Base-by-base conservation (phyloP, 345 rosid genomes). In the Noccaea caerulescens region DNA sequence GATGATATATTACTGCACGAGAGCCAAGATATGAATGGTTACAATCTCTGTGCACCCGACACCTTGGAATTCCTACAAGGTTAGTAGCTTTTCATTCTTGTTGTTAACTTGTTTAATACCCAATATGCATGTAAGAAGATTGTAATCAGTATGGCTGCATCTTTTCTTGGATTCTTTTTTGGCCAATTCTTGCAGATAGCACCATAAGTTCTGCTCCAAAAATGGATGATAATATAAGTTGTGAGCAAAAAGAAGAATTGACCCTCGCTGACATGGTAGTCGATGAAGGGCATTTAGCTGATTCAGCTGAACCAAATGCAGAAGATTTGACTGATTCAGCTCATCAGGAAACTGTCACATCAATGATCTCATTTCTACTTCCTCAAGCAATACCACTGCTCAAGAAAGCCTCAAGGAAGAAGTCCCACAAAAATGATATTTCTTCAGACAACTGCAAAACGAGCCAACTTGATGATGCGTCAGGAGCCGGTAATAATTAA, bases 331-430 rank as follows among this genome's bases (percentile, higher is more conserved):
- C 60, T 60, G 68, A 85, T 76, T 83, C 85, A 59, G 81, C 80
- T 52, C 86, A 82, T 72, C 84, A 83, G 69, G 97, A 79, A 52
- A 75, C 81, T 68, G 77, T 87, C 59, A 79, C 79, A 65, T 78
- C 88, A 69, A 94, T 94, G 99, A 85, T 91, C 88, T 80, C 88
- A 13, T 55, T 94, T 74, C 85, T 89, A 71, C 90, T 91, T 79
- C 99, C 99, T 63, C 96, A 84, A 85, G 97, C 95, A 54, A 67
- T 93, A 66, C 97, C 97, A 72, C 80, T 91, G 38, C 93, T 93
- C 59, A 83, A 80, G 72, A 66, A 76, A 65, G 34, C 63, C 49
- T 79, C 87, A 68, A 76, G 72, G 68, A 82, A 82, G 80, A 86
- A 80, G 71, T 79, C 70, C 64, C 69, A 39, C 10, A 53, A 66